Conservation (phyloP, 2,329 filamentous ascomycete genomes). For the Fusarium beomiforme region DNA sequence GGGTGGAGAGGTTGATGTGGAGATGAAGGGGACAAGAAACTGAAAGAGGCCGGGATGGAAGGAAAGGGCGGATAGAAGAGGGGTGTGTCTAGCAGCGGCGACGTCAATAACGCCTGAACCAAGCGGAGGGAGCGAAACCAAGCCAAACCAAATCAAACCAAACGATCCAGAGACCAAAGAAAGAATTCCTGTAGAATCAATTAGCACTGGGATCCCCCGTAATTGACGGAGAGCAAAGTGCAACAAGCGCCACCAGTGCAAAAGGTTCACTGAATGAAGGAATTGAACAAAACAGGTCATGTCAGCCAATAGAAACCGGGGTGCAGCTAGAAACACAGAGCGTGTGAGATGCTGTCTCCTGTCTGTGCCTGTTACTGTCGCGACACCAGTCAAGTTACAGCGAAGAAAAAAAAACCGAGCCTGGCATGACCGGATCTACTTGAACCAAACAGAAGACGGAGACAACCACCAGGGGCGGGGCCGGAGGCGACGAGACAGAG, state of each 20-base stretch:
- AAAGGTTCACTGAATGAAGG: background rate
- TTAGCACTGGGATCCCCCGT: background rate
- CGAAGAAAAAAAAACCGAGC: conserved; percentile 9
- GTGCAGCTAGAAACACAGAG: background rate
- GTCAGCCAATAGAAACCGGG: background rate
- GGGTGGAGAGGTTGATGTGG: conserved; percentile 36
- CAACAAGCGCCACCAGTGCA: background rate
- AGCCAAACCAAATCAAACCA: conserved; percentile 24
- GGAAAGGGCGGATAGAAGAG: conserved; percentile 1
- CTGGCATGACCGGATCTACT: conserved; percentile 11
- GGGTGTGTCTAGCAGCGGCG: conserved; percentile 21
- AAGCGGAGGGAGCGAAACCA: conserved; percentile 34
- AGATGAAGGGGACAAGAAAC: conserved; percentile 29
- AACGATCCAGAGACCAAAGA: conserved; percentile 23
- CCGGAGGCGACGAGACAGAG: conserved; percentile 9
- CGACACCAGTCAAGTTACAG: conserved; percentile 3
- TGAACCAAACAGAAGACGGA: conserved; percentile 14
- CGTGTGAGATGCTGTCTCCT: background rate
- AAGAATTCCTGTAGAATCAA: background rate
- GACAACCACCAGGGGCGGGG: conserved; percentile 13
- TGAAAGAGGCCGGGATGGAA: conserved; percentile 20
- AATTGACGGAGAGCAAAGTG: background rate
- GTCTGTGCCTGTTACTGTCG: background rate
- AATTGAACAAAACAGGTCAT: background rate
- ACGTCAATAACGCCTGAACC: conserved; percentile 31